Conservation (phyloP, 1,284 basidiomycete genomes). For the Pascua guehoae region DNA sequence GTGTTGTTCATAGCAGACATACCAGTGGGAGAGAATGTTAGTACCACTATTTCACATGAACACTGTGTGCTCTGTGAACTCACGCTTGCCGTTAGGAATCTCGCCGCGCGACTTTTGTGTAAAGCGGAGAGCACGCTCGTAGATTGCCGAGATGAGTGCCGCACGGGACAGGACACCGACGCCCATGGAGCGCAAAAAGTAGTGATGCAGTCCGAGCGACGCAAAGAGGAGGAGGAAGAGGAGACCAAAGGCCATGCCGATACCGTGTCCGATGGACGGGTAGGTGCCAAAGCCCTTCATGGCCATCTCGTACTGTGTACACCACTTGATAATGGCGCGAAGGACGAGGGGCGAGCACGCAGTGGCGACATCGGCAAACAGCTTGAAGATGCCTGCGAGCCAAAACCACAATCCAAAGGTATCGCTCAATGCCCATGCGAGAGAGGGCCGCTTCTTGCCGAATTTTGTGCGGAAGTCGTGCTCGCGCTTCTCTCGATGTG, state of each 20-base stretch:
- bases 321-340: constrained; percentile 74
- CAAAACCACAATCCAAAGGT: constrained; percentile 79
- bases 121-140: constrained; percentile 70
- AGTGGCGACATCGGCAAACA: constrained; percentile 66
- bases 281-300: constrained; percentile 44
- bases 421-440: constrained; percentile 73
- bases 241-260: constrained; percentile 70
- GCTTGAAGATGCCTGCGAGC: constrained; percentile 71
- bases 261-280: constrained; percentile 65
- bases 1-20: not conserved
- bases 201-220: constrained; percentile 72
- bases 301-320: constrained; percentile 61
- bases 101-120: constrained; percentile 77
- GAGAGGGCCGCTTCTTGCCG: constrained; percentile 65
- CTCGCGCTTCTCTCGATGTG: constrained; percentile 35
- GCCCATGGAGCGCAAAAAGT: constrained; percentile 57
- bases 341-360: constrained; percentile 75
- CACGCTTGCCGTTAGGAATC: constrained; percentile 74
- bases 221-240: constrained; percentile 66
- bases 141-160: constrained; percentile 85
- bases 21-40: not conserved
- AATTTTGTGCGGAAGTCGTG: constrained; percentile 48
- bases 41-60: not conserved
- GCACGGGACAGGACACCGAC: constrained; percentile 77
- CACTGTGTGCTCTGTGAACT: not conserved